phyloP scores from a whole-genome alignment of 23 red algal genomes.

The Gracilaria domingensis region DNA sequence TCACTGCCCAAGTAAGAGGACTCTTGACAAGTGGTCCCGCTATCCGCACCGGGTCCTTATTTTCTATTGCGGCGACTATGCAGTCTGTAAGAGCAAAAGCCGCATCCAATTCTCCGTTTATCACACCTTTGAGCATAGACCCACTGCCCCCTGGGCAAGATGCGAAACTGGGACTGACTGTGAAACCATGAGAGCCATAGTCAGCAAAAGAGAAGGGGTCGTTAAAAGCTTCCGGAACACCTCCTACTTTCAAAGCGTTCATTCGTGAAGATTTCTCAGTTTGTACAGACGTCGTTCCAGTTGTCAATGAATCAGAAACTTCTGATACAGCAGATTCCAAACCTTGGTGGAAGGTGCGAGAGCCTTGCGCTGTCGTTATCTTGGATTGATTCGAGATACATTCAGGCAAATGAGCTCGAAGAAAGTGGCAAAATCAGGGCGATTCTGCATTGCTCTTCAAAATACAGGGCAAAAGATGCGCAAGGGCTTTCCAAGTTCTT shows the following conservation, averaged over 20 bases:
- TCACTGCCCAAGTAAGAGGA: conserved; percentile 75
- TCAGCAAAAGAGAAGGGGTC: conserved; percentile 17
- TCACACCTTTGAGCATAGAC: conserved; percentile 62
- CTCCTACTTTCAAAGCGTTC: conserved; percentile 28
- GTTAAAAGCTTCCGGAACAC: conserved; percentile 63
- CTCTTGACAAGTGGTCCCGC: conserved; percentile 58
- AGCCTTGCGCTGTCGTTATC: no score
- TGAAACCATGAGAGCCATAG: conserved; percentile 21
- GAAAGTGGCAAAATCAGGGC: no score
- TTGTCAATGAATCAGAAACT: no score
- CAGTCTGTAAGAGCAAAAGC: conserved; percentile 76
- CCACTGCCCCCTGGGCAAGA: conserved; percentile 60
- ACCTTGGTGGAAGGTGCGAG: no score
- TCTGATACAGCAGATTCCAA: no score
- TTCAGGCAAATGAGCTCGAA: no score
- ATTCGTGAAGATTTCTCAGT: no score
- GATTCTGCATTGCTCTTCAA: no score
- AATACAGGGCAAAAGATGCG: no score
- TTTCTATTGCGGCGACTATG: conserved; percentile 66
- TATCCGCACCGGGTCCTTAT: conserved; percentile 46
- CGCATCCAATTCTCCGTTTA: conserved; percentile 36
- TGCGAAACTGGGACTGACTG: neutral
- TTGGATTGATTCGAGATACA: no score
- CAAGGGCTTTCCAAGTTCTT: no score
- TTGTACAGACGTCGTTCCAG: no score